Percentiles rank a stretch among this genome's conserved stretches.
phyloP scores from a whole-genome alignment of 1,139 yeast genomes.

The Blastobotrys illinoisensis region DNA sequence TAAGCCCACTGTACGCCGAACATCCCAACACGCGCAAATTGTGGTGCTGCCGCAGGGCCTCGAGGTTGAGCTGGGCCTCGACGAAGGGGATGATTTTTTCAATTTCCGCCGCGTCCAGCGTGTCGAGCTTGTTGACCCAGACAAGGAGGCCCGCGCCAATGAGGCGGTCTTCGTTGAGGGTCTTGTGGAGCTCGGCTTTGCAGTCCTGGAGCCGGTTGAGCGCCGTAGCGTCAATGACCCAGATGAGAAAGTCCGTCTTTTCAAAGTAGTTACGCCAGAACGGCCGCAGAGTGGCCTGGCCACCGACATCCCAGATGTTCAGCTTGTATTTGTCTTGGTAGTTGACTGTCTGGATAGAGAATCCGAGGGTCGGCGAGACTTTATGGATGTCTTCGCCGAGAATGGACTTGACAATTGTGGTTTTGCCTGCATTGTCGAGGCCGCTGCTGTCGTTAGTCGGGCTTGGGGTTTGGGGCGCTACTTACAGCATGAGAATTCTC shows the following conservation, averaged over 20 bases:
- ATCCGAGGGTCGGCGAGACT: conserved; percentile 63
- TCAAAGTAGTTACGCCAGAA: conserved; percentile 93
- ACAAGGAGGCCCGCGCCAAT: conserved; percentile 53
- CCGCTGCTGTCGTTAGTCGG: conserved; percentile 39
- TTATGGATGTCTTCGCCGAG: conserved; percentile 37
- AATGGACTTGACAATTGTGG: conserved; percentile 62
- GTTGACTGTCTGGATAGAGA: conserved; percentile 50
- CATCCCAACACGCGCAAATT: conserved; percentile 39
- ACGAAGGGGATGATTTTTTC: conserved; percentile 39
- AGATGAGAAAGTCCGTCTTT: conserved; percentile 72
- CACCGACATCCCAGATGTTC: conserved; percentile 75
- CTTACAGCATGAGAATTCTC: conserved; percentile 57
- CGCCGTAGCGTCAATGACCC: conserved; percentile 82
- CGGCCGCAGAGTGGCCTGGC: conserved; percentile 69
- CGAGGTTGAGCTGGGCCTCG: conserved; percentile 30
- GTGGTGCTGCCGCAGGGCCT: conserved; percentile 44
- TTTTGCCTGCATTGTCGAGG: conserved; percentile 85
- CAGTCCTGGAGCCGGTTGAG: conserved; percentile 61
- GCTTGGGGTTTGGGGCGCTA: conserved; percentile 3
- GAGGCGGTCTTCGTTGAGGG: conserved; percentile 62
- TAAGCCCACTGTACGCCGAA: conserved; percentile 56
- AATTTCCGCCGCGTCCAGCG: conserved; percentile 32
- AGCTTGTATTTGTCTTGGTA: conserved; percentile 36
- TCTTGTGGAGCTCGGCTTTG: conserved; percentile 54
- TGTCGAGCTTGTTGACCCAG: conserved; percentile 41